phyloP scores from a whole-genome alignment of 257 asterid genomes.

The Przewalskia tangutica region DNA sequence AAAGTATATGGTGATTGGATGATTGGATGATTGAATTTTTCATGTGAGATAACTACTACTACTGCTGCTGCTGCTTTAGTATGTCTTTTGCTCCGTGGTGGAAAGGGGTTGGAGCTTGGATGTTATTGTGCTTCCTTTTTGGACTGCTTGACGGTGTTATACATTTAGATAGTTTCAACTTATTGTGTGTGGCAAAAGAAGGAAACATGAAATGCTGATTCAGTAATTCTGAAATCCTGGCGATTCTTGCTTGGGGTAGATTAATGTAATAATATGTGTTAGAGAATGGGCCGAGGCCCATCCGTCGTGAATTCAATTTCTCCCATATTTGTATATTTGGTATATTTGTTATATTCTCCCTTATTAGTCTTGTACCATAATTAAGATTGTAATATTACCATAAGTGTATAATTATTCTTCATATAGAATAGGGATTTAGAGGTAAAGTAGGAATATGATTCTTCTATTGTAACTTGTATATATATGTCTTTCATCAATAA shows the following conservation, averaged over 20 bases:
- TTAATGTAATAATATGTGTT: no score
- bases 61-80: not conserved
- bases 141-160: not conserved
- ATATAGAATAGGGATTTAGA: no score
- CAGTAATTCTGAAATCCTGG: not conserved
- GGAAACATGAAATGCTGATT: not conserved
- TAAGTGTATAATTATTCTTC: no score
- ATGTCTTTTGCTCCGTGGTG: not conserved
- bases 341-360: no score
- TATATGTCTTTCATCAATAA: no score
- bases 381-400: no score
- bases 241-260: not conserved
- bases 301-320: no score
- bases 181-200: not conserved
- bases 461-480: no score
- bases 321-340: no score
- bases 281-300: no score
- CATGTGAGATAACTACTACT: not conserved
- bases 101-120: not conserved
- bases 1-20: slow-evolving; percentile 46
- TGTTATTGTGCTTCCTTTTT: not conserved
- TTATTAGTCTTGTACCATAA: no score
- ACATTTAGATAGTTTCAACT: not conserved
- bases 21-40: not conserved
- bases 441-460: no score